Conservation (phyloP, 805 yeast genomes). For the Candida sanyiensis region DNA sequence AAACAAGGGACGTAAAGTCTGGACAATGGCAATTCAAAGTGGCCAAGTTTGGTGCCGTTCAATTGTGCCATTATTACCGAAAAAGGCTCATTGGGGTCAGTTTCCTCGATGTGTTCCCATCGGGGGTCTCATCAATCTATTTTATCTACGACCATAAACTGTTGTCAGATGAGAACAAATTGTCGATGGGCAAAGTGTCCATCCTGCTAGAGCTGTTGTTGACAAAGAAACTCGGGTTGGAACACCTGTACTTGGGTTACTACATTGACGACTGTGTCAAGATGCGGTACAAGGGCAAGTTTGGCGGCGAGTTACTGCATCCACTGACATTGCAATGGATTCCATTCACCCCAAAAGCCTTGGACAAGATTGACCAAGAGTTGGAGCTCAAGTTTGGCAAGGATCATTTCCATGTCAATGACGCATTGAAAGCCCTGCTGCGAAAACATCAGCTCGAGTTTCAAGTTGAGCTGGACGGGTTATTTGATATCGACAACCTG, state of each 20-base stretch:
- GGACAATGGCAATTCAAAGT: slow-evolving; percentile 11
- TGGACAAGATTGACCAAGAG: background rate
- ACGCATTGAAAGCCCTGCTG: background rate
- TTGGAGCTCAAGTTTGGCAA: slow-evolving; percentile 7
- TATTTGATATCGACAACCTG: slow-evolving; percentile 1
- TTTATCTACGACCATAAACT: slow-evolving; percentile 78
- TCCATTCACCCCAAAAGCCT: background rate
- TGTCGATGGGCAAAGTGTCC: slow-evolving; percentile 57
- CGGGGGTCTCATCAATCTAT: slow-evolving; percentile 76
- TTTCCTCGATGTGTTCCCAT: slow-evolving; percentile 71
- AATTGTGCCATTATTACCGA: slow-evolving; percentile 70
- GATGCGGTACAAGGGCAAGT: slow-evolving; percentile 75
- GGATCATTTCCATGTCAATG: background rate
- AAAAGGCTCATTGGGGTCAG: slow-evolving; percentile 65
- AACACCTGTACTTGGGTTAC: slow-evolving; percentile 72
- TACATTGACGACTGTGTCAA: slow-evolving; percentile 74
- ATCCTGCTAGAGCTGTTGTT: slow-evolving; percentile 65
- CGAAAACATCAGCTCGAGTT: background rate
- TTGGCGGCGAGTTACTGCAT: slow-evolving; percentile 71
- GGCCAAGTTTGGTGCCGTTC: slow-evolving; percentile 52
- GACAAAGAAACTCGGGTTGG: slow-evolving; percentile 36
- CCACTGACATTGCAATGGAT: slow-evolving; percentile 27
- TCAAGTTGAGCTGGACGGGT: background rate
- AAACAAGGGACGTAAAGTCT: background rate
- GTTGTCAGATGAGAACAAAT: background rate